A percentile compares a stretch with the other conserved stretches of the same genome.
These are phyloP conservation scores for Vinca minor DNA, from an alignment of 257 asterid genomes.

Conservation along the genomic window DNA sequence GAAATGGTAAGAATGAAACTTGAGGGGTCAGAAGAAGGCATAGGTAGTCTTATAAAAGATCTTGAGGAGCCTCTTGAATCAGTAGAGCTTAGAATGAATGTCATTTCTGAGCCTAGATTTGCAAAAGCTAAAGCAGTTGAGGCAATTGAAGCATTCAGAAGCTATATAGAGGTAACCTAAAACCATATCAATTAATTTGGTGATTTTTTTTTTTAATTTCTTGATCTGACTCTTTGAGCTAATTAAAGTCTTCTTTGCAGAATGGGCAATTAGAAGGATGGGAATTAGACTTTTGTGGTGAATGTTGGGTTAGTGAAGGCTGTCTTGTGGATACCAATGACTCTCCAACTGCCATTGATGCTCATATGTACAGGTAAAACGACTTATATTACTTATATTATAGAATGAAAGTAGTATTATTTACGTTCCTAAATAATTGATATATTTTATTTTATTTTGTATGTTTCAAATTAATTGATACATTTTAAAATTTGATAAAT, in stretches of 20 bases:
- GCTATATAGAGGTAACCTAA: constrained; percentile 46
- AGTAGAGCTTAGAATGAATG: constrained; percentile 67
- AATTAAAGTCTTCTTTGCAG: no score
- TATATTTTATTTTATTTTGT: no score
- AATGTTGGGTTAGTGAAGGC: constrained; percentile 93
- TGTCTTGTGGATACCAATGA: constrained; percentile 84
- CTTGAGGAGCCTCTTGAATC: constrained; percentile 78
- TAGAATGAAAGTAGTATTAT: no score
- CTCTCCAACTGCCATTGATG: constrained; percentile 69
- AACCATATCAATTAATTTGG: no score
- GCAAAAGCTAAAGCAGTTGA: constrained; percentile 71
- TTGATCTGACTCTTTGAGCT: no score
- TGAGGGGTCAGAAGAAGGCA: constrained; percentile 60
- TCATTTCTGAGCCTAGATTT: constrained; percentile 55
- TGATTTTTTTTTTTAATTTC: no score
- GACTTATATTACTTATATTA: no score
- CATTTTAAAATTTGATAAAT: no score
- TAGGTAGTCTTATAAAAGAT: constrained; percentile 65
- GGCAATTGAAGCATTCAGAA: constrained; percentile 56
- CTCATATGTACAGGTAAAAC: constrained; percentile 94
- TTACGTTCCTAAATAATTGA: no score
- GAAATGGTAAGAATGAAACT: constrained; percentile 93
- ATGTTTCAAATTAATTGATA: no score
- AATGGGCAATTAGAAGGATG: constrained; percentile 63
- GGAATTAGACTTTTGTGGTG: constrained; percentile 85